Percentiles rank a stretch among this genome's conserved stretches.
phyloP scores from a whole-genome alignment of 2,329 filamentous ascomycete species.

The Aureobasidium mangrovei region DNA sequence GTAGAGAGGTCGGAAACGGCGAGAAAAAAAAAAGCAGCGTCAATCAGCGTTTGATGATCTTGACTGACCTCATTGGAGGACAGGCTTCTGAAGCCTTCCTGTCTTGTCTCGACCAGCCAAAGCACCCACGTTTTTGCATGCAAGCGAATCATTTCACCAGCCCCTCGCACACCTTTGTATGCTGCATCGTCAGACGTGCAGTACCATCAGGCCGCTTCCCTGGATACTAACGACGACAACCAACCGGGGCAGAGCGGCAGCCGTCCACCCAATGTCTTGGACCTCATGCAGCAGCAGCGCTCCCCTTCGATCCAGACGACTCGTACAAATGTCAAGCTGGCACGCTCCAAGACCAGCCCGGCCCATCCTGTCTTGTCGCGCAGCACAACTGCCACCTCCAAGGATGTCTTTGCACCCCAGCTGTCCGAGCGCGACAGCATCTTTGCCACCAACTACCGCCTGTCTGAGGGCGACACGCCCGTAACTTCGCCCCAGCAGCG shows the following conservation, averaged over 20 bases:
- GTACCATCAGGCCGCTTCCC: neutral
- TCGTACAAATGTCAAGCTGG: constrained; percentile 9
- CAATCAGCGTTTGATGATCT: neutral
- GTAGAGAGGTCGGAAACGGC: neutral
- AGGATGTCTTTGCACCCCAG: constrained; percentile 38
- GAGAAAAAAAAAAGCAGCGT: neutral
- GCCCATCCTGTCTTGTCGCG: constrained; percentile 6
- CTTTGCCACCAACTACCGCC: constrained; percentile 50
- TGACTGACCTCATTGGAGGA: neutral
- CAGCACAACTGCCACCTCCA: constrained; percentile 2
- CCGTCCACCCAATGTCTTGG: constrained; percentile 14
- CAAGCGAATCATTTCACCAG: neutral
- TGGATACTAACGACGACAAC: neutral
- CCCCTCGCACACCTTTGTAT: neutral
- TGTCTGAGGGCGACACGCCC: constrained; percentile 6
- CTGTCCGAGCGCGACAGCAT: constrained; percentile 55
- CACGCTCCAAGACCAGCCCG: constrained; percentile 12
- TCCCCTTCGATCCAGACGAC: constrained; percentile 14
- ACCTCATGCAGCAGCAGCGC: constrained; percentile 7
- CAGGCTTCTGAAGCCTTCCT: constrained; percentile 4
- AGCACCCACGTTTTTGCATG: constrained; percentile 2
- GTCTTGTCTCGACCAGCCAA: neutral
- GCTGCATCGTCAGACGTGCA: neutral
- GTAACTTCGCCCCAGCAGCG: constrained; percentile 11
- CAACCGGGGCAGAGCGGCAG: neutral